Conservation (phyloP, 352 stramenopile species). For the Globisporangium splendens region DNA sequence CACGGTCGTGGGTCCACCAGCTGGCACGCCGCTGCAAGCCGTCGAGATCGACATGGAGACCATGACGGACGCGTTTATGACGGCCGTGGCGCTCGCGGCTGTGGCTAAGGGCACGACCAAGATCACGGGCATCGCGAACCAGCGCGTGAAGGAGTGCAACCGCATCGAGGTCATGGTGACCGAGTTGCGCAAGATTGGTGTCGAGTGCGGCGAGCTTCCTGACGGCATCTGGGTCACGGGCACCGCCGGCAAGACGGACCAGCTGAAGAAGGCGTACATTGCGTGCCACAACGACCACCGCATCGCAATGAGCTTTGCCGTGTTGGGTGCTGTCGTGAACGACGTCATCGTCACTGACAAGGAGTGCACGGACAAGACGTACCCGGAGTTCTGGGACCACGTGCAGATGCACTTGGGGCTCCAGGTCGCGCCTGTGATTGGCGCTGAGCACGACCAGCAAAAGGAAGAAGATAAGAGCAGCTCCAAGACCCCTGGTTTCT, state of each 20-base stretch:
- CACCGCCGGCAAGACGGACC: conserved; percentile 39
- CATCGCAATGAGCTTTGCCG: conserved; percentile 98
- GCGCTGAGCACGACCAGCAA: conserved; percentile 13
- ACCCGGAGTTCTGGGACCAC: conserved; percentile 95
- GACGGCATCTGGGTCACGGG: conserved; percentile 82
- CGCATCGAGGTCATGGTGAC: conserved; percentile 97
- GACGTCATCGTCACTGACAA: conserved; percentile 97
- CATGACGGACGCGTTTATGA: conserved; percentile 99
- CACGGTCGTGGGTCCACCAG: conserved; percentile 71
- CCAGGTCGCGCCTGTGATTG: conserved; percentile 43
- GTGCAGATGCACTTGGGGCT: conserved; percentile 62
- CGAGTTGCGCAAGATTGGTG: conserved; percentile 94
- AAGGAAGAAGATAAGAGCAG: conserved; percentile 7
- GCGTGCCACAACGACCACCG: conserved; percentile 96
- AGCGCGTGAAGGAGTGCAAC: conserved; percentile 98
- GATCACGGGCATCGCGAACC: conserved; percentile 98
- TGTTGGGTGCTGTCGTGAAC: conserved; percentile 87
- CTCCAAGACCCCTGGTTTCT: conserved; percentile 36
- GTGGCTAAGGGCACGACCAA: conserved; percentile 95
- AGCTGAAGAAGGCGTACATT: conserved; percentile 60
- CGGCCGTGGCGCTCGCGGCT: conserved; percentile 91
- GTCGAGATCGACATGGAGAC: conserved; percentile 96
- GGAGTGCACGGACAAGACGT: conserved; percentile 97
- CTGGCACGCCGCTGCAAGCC: conserved; percentile 65
- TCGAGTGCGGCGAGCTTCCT: conserved; percentile 67